phyloP scores from a whole-genome alignment of 169 alveolate species.

The Eimeria praecox region DNA sequence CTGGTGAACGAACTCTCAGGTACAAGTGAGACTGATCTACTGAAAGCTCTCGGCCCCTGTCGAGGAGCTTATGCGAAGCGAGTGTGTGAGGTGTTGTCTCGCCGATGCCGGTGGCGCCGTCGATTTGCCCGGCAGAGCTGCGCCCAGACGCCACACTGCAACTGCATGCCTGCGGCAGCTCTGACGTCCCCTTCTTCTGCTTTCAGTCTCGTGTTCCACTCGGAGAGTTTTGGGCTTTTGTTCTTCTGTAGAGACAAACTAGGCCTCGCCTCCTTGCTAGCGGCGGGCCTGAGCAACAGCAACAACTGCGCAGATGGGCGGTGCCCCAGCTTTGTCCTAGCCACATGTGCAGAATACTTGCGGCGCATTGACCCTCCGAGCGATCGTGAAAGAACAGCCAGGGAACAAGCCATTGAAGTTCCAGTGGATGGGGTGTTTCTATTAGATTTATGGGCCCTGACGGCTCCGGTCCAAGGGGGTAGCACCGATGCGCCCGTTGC shows the following conservation, averaged over 20 bases:
- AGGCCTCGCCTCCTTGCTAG: constrained; percentile 64
- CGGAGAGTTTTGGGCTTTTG: constrained; percentile 46
- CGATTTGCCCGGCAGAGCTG: neutral
- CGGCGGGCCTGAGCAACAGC: constrained; percentile 18
- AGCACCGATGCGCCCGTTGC: neutral
- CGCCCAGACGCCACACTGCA: neutral
- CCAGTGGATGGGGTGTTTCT: constrained; percentile 67
- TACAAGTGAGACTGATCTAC: neutral
- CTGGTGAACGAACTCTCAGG: neutral
- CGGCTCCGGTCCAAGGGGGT: neutral
- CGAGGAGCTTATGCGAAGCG: constrained; percentile 53
- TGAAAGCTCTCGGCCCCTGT: neutral
- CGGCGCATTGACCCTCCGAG: neutral
- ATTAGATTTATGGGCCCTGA: constrained; percentile 41
- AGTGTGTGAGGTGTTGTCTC: constrained; percentile 25
- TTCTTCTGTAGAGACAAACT: constrained; percentile 69
- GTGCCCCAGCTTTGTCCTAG: constrained; percentile 16
- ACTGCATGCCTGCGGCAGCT: neutral
- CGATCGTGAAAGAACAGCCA: neutral
- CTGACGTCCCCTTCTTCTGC: constrained; percentile 37
- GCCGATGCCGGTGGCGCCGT: constrained; percentile 46
- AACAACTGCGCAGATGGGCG: neutral
- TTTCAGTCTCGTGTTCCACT: constrained; percentile 15
- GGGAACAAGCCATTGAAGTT: constrained; percentile 1
- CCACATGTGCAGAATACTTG: neutral